Conservation (phyloP, 2,329 filamentous ascomycete species). For the Ascochyta rabiei region DNA sequence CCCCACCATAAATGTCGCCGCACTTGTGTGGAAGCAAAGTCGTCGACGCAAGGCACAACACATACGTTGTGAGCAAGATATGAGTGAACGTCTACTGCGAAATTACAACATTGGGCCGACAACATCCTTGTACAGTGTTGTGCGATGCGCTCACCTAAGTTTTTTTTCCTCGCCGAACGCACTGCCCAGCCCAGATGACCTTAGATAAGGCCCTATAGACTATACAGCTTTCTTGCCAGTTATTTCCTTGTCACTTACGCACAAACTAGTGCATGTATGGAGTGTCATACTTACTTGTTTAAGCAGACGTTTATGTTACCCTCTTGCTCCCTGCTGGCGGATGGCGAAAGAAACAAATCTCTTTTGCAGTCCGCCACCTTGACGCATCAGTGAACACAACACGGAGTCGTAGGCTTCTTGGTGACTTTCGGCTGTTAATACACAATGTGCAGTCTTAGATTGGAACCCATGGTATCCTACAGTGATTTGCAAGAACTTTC, state of each 20-base stretch:
- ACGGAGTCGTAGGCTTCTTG: too few species aligned
- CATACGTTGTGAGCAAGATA: not conserved
- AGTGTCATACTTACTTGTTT: too few species aligned
- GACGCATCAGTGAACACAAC: not conserved
- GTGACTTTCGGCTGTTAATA: not conserved
- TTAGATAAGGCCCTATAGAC: too few species aligned
- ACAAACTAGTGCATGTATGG: too few species aligned
- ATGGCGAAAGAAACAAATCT: too few species aligned
- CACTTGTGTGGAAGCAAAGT: conserved; percentile 3
- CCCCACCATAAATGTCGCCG: conserved; percentile 3
- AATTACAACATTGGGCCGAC: not conserved
- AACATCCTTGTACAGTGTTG: not conserved
- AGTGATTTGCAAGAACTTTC: not conserved
- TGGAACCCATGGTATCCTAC: not conserved
- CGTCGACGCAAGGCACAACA: conserved; percentile 1
- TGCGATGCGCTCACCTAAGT: not conserved
- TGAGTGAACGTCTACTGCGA: not conserved
- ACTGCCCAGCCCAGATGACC: too few species aligned
- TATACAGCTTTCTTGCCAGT: too few species aligned
- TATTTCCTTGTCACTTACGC: too few species aligned
- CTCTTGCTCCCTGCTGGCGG: too few species aligned
- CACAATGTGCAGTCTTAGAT: not conserved
- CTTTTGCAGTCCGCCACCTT: not conserved
- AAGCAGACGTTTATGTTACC: too few species aligned
- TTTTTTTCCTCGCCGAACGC: too few species aligned